A percentile compares a stretch with the other conserved stretches of the same genome.
Conservation (phyloP, 1,284 basidiomycete genomes). For the Cutaneotrichosporon dermatis region DNA sequence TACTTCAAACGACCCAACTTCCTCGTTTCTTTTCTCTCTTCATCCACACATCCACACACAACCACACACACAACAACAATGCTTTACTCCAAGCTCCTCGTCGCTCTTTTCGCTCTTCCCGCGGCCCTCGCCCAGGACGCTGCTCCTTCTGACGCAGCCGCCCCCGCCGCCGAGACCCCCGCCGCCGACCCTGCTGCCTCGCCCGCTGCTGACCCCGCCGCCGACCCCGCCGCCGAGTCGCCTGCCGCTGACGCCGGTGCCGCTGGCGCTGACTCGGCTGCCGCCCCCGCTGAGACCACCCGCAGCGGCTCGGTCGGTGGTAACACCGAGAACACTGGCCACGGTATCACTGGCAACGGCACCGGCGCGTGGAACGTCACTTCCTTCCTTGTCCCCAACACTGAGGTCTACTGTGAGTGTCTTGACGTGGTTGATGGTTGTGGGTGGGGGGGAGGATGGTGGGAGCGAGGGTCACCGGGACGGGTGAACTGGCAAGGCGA, state of each 20-base stretch:
- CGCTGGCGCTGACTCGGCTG: not conserved
- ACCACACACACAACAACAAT: not conserved
- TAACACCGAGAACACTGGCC: slow-evolving; percentile 13
- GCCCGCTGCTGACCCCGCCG: not conserved
- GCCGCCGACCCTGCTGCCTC: not conserved
- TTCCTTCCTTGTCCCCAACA: slow-evolving; percentile 24
- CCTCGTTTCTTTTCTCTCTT: not conserved
- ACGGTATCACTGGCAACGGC: slow-evolving; percentile 2
- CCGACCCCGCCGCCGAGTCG: not conserved
- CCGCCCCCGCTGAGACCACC: slow-evolving; percentile 8
- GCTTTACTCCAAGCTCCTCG: slow-evolving; percentile 13
- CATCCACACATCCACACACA: not conserved
- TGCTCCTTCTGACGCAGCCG: slow-evolving; percentile 3
- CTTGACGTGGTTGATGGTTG: too few relatives aligned
- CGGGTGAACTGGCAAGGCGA: too few relatives aligned
- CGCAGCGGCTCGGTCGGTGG: slow-evolving; percentile 5
- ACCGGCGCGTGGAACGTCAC: slow-evolving; percentile 19
- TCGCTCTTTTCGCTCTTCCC: slow-evolving; percentile 15
- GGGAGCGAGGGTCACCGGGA: too few relatives aligned
- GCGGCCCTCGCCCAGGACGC: slow-evolving; percentile 11
- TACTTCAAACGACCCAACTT: too few relatives aligned
- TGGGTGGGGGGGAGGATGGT: too few relatives aligned
- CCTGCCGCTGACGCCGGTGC: too few relatives aligned
- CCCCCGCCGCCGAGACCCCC: not conserved
- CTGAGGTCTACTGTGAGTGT: slow-evolving; percentile 8